Evolutionary conservation across 2,329 filamentous ascomycete genomes (phyloP).

Genomic region (Trichoderma sp.): DNA sequence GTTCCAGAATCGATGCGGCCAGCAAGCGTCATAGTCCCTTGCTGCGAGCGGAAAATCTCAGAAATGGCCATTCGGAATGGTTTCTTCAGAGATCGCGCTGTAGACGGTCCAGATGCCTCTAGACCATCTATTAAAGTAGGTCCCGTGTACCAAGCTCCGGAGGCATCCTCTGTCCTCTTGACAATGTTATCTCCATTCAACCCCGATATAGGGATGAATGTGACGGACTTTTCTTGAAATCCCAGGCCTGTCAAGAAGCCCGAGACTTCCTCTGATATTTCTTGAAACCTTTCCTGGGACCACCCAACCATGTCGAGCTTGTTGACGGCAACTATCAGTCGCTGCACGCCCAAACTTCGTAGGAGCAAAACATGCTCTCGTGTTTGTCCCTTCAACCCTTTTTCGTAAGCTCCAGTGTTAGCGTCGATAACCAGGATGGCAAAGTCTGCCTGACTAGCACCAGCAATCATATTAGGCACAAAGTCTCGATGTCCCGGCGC

Average conservation of each 20-base stretch:
- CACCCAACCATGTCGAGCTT: slow-evolving; percentile 88
- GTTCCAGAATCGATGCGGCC: slow-evolving; percentile 83
- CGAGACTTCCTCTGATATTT: slow-evolving; percentile 78
- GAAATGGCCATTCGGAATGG: slow-evolving; percentile 82
- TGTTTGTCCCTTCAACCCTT: slow-evolving; percentile 88
- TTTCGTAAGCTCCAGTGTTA: slow-evolving; percentile 86
- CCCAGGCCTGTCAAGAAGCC: slow-evolving; percentile 80
- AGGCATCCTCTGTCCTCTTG: slow-evolving; percentile 50
- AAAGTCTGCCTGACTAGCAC: slow-evolving; percentile 92
- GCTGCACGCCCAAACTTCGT: slow-evolving; percentile 84
- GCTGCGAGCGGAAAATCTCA: slow-evolving; percentile 79
- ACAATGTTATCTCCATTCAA: slow-evolving; percentile 85
- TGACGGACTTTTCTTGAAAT: slow-evolving; percentile 76
- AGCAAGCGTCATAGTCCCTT: slow-evolving; percentile 78
- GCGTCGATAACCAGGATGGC: slow-evolving; percentile 93
- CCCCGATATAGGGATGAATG: slow-evolving; percentile 86
- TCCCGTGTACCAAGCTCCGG: slow-evolving; percentile 75
- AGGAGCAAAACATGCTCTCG: slow-evolving; percentile 88
- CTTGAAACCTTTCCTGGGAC: slow-evolving; percentile 77
- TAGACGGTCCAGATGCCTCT: slow-evolving; percentile 73
- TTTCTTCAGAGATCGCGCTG: slow-evolving; percentile 64
- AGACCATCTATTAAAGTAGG: slow-evolving; percentile 78
- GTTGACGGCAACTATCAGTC: slow-evolving; percentile 87
- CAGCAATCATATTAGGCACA: slow-evolving; percentile 98
- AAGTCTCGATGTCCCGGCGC: slow-evolving; percentile 94